A percentile compares a stretch with the other conserved stretches of the same genome.
Conservation (phyloP, 2,329 filamentous ascomycete genomes). For the Fusarium musae region DNA sequence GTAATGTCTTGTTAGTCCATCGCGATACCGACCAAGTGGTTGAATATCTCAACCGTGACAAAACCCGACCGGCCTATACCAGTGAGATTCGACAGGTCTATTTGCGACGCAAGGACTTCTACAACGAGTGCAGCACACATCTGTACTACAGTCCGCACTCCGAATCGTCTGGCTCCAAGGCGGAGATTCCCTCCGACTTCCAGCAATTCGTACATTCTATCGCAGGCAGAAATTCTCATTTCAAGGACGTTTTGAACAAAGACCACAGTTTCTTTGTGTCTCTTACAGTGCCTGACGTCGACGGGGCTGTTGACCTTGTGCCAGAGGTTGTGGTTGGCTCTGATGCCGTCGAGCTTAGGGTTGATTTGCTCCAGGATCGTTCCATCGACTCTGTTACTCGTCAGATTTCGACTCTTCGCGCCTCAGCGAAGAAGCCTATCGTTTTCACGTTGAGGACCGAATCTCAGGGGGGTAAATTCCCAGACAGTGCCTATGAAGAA, state of each 20-base stretch:
- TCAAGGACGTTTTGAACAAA: constrained; percentile 56
- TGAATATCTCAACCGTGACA: constrained; percentile 87
- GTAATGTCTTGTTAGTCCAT: constrained; percentile 87
- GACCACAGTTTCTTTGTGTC: constrained; percentile 92
- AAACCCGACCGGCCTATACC: constrained; percentile 90
- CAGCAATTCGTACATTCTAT: constrained; percentile 54
- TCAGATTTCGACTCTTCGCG: constrained; percentile 83
- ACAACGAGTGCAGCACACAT: constrained; percentile 91
- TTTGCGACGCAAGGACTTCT: constrained; percentile 88
- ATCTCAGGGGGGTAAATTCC: constrained; percentile 88
- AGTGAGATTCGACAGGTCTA: constrained; percentile 94
- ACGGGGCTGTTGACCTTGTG: constrained; percentile 71
- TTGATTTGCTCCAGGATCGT: constrained; percentile 85
- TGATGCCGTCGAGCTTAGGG: constrained; percentile 93
- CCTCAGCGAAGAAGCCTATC: constrained; percentile 77
- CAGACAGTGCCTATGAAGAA: constrained; percentile 77
- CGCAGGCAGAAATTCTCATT: constrained; percentile 59
- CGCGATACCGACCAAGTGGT: constrained; percentile 89
- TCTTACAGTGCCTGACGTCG: constrained; percentile 82
- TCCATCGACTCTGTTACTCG: constrained; percentile 80
- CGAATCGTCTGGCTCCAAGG: constrained; percentile 41
- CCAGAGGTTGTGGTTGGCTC: constrained; percentile 82
- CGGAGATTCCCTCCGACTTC: constrained; percentile 50
- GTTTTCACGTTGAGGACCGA: constrained; percentile 92
- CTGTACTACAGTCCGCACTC: constrained; percentile 86